Conservation (phyloP, 257 asterid genomes). For the Linaria vulgaris region DNA sequence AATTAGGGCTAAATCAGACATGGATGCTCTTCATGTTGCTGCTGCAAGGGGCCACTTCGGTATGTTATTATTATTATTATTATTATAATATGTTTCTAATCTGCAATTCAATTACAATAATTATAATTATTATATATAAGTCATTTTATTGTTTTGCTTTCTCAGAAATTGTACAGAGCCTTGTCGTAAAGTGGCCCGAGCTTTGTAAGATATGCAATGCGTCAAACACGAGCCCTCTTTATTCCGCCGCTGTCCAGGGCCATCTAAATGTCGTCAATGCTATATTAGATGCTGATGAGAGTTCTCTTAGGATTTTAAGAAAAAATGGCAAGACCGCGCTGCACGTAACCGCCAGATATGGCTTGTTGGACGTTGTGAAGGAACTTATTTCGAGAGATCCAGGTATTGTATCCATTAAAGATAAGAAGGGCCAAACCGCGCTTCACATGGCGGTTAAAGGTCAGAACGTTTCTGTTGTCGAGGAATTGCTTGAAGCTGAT, state of each 20-base stretch:
- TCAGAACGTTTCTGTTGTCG: conserved; percentile 69
- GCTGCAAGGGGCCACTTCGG: conserved; percentile 84
- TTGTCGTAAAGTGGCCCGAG: conserved; percentile 82
- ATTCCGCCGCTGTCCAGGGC: conserved; percentile 79
- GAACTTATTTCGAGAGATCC: conserved; percentile 75
- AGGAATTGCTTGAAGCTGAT: conserved; percentile 78
- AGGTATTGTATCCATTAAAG: conserved; percentile 69
- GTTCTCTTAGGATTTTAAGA: conserved; percentile 67
- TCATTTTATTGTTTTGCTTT: conserved; percentile 26
- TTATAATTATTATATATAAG: too few relatives aligned
- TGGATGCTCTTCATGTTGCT: conserved; percentile 78
- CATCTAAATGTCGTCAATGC: conserved; percentile 78
- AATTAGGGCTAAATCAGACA: conserved; percentile 78
- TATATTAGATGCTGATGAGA: conserved; percentile 74
- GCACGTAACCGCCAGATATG: conserved; percentile 92
- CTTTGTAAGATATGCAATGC: conserved; percentile 87
- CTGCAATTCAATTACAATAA: too few relatives aligned
- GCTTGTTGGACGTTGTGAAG: conserved; percentile 62
- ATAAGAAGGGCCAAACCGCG: conserved; percentile 97
- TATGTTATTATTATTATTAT: too few relatives aligned
- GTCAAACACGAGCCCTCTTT: conserved; percentile 91
- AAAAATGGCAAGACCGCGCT: conserved; percentile 91
- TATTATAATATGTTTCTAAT: too few relatives aligned
- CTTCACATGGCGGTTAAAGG: conserved; percentile 99
- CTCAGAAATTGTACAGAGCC: conserved; percentile 64